Evolutionary conservation across 139 green algal genomes (phyloP).

Genomic region (Ettlia oleoabundans): DNA sequence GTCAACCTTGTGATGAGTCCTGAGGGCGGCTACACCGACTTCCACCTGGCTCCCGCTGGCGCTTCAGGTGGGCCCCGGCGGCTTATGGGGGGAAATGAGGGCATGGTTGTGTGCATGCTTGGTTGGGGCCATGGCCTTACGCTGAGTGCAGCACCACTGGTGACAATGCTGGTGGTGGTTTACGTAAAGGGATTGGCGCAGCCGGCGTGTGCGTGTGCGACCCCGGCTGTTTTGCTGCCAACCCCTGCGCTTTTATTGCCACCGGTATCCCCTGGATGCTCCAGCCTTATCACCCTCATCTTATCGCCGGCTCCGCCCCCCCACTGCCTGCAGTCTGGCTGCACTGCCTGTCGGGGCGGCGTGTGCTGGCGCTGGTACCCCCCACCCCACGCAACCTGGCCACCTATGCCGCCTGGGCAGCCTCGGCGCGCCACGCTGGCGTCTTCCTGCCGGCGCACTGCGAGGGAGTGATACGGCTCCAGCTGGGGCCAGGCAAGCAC

Average conservation of each 20-base stretch:
- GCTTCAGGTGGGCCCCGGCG: not conserved
- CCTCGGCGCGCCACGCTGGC: slow-evolving; percentile 3
- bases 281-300: not conserved
- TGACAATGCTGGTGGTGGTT: not conserved
- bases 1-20: slow-evolving; percentile 31
- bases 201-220: too few relatives aligned
- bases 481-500: slow-evolving; percentile 11
- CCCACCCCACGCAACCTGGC: slow-evolving; percentile 36
- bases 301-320: not conserved
- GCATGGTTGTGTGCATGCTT: not conserved
- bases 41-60: slow-evolving; percentile 19
- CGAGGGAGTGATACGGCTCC: slow-evolving; percentile 20
- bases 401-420: slow-evolving; percentile 37
- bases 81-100: not conserved
- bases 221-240: too few relatives aligned
- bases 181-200: too few relatives aligned
- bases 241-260: too few relatives aligned
- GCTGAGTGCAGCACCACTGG: not conserved
- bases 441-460: slow-evolving; percentile 38
- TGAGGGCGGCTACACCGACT: slow-evolving; percentile 30
- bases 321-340: slow-evolving; percentile 16
- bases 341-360: slow-evolving; percentile 29
- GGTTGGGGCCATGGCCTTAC: not conserved
- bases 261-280: not conserved
- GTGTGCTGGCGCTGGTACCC: slow-evolving; percentile 23